phyloP scores from a whole-genome alignment of 805 yeast species.

The Osmozyma mogii region DNA sequence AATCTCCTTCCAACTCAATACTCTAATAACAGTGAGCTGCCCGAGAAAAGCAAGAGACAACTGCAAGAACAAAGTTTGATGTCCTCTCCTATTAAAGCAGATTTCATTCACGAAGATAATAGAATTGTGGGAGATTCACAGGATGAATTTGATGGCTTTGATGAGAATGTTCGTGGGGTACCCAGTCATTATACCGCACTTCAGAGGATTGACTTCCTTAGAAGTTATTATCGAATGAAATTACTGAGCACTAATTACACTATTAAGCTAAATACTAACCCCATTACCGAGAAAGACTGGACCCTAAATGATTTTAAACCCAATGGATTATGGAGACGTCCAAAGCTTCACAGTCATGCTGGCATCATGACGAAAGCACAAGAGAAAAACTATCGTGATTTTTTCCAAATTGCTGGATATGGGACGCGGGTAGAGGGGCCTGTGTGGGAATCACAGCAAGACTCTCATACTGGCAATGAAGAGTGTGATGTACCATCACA shows the following conservation, averaged over 20 bases:
- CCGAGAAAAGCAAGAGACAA: not conserved
- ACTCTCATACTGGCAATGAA: slow-evolving; percentile 6
- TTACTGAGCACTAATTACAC: slow-evolving; percentile 13
- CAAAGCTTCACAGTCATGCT: slow-evolving; percentile 9
- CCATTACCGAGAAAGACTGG: slow-evolving; percentile 32
- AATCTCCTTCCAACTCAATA: slow-evolving; percentile 15
- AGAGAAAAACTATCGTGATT: slow-evolving; percentile 11
- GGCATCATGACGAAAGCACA: slow-evolving; percentile 16
- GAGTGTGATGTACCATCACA: slow-evolving; percentile 19
- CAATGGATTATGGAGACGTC: slow-evolving; percentile 18
- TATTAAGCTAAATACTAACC: slow-evolving; percentile 23
- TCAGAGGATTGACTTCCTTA: slow-evolving; percentile 24
- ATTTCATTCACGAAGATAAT: slow-evolving; percentile 1
- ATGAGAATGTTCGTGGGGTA: not conserved
- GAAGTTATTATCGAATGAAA: slow-evolving; percentile 17
- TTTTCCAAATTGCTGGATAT: slow-evolving; percentile 11
- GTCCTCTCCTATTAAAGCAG: slow-evolving; percentile 1
- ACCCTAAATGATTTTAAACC: slow-evolving; percentile 27
- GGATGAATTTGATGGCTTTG: slow-evolving; percentile 9
- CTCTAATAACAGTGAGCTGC: slow-evolving; percentile 5
- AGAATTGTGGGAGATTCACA: slow-evolving; percentile 12
- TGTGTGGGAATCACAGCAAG: slow-evolving; percentile 5
- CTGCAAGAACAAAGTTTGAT: not conserved
- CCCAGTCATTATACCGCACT: slow-evolving; percentile 21
- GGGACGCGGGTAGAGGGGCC: slow-evolving; percentile 11